Evolutionary conservation across 2,329 filamentous ascomycete species (phyloP).

Genomic region (Ophiosphaerella herpotricha): DNA sequence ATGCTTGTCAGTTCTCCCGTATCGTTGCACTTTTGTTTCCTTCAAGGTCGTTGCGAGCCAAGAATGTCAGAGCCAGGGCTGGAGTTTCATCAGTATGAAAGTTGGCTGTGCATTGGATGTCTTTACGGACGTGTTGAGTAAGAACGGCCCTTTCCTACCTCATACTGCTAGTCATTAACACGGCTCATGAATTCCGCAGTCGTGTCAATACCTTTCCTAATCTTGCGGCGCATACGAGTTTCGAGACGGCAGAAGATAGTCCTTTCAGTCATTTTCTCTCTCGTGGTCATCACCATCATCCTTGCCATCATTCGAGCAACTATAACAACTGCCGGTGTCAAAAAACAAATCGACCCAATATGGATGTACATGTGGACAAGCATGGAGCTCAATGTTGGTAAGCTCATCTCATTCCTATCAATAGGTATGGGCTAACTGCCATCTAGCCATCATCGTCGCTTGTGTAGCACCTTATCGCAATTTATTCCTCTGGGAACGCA

Average conservation of each 20-base stretch:
- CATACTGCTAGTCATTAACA: neutral
- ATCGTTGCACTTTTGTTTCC: constrained; percentile 10
- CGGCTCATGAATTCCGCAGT: constrained; percentile 1
- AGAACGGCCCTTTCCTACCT: neutral
- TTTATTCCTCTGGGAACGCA: constrained; percentile 1
- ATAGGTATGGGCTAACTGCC: neutral
- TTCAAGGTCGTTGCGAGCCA: constrained; percentile 1
- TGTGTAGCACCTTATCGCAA: constrained; percentile 10
- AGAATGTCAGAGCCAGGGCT: constrained; percentile 8
- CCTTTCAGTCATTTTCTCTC: constrained; percentile 10
- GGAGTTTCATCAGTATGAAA: constrained; percentile 8
- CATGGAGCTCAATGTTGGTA: constrained; percentile 10
- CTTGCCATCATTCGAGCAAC: constrained; percentile 10
- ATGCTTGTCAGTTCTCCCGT: constrained; percentile 10
- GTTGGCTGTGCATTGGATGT: constrained; percentile 17
- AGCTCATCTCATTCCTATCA: neutral
- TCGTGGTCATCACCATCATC: constrained; percentile 14
- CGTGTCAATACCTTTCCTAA: constrained; percentile 10
- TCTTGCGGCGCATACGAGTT: constrained; percentile 8
- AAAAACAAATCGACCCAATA: constrained; percentile 10
- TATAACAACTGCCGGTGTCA: constrained; percentile 5
- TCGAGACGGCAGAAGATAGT: constrained; percentile 4
- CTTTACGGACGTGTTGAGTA: constrained; percentile 17
- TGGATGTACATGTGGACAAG: constrained; percentile 13
- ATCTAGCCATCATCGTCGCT: constrained; percentile 9